phyloP scores from a whole-genome alignment of 116 monocot genomes.

The Phalaenopsis hybrid region DNA sequence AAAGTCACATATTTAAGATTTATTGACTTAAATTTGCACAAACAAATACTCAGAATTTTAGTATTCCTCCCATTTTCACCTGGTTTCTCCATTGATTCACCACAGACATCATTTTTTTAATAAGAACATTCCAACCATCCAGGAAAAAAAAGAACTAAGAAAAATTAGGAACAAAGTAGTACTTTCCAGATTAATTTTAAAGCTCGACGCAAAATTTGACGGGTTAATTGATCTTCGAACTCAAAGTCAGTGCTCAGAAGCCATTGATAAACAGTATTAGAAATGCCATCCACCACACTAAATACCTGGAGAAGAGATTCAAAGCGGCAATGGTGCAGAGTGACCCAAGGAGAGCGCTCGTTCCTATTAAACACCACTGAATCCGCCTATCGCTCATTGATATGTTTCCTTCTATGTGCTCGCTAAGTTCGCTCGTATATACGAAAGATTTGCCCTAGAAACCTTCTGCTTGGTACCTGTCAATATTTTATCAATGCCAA shows the following conservation, averaged over 20 bases:
- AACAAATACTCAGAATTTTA: background rate
- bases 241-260: background rate
- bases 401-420: background rate
- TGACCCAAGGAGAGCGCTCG: slow-evolving; percentile 38
- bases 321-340: slow-evolving; percentile 27
- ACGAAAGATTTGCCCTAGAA: background rate
- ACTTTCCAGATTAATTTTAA: background rate
- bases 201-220: background rate
- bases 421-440: background rate
- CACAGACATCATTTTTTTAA: background rate
- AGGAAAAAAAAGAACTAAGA: background rate
- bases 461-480: background rate
- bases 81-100: background rate
- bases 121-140: background rate
- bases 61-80: background rate
- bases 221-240: background rate
- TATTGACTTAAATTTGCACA: too few relatives aligned
- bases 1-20: too few relatives aligned
- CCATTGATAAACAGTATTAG: background rate
- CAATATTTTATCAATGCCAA: background rate
- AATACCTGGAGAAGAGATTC: slow-evolving; percentile 30
- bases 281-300: background rate
- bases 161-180: background rate
- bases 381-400: slow-evolving; percentile 25
- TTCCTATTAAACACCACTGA: slow-evolving; percentile 30